Conservation (phyloP, 176 grass and related monocot species). For the maize (Zea mays) region DNA sequence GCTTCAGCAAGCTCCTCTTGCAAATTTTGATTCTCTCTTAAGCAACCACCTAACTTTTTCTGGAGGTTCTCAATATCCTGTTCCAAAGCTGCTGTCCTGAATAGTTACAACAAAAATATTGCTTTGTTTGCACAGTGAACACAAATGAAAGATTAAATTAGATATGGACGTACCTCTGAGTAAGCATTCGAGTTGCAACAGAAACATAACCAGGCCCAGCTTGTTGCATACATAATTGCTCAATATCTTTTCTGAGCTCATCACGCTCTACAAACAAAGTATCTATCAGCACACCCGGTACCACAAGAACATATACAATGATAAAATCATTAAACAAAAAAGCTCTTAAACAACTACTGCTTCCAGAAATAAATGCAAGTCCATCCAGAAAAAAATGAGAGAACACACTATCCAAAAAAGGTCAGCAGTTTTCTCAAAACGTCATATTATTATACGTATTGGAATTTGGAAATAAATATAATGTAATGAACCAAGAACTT, state of each 20-base stretch:
- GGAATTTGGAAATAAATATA: background rate
- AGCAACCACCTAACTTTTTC: constrained; percentile 72
- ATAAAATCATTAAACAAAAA: constrained; percentile 22
- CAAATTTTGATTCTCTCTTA: constrained; percentile 94
- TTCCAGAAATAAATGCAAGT: background rate
- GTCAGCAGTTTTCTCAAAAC: constrained; percentile 2
- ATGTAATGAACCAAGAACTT: constrained; percentile 16
- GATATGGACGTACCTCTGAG: constrained; percentile 72
- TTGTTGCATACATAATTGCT: constrained; percentile 95
- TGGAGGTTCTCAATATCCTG: constrained; percentile 82
- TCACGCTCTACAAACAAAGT: constrained; percentile 75
- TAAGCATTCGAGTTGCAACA: constrained; percentile 86
- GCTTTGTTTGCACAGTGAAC: background rate
- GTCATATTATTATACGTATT: background rate
- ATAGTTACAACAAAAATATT: constrained; percentile 42
- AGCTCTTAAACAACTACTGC: constrained; percentile 21
- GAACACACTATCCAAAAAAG: background rate
- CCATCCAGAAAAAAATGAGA: background rate
- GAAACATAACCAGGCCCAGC: constrained; percentile 76
- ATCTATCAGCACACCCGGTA: constrained; percentile 12
- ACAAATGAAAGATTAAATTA: constrained; percentile 27
- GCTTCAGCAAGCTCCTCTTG: constrained; percentile 98
- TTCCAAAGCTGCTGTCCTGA: constrained; percentile 83
- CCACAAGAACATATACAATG: constrained; percentile 13
- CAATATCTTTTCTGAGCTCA: constrained; percentile 92